Percentiles rank a stretch among this genome's conserved stretches.
Evolutionary conservation across 2,329 filamentous ascomycete genomes (phyloP).

Genomic region (Colletotrichum sp.): DNA sequence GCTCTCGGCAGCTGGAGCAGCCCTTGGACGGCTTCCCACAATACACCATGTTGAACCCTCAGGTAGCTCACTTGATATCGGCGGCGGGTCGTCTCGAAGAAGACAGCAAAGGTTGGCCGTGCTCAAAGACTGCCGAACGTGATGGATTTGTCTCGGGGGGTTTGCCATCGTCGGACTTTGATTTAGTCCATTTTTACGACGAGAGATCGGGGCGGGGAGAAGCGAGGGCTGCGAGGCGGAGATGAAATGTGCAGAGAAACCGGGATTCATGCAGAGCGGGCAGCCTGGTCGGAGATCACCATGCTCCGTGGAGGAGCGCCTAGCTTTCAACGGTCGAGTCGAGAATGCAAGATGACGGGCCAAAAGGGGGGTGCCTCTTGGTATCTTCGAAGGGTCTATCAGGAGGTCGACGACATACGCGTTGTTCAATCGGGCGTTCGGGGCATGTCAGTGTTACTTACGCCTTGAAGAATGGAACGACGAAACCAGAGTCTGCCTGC

Average conservation of each 20-base stretch:
- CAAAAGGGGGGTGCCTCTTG: background rate
- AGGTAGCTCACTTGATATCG: background rate
- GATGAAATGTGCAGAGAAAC: background rate
- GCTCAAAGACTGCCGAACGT: background rate
- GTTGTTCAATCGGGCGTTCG: background rate
- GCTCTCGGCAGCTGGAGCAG: constrained; percentile 58
- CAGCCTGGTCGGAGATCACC: background rate
- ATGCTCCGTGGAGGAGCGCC: background rate
- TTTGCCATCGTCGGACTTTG: background rate
- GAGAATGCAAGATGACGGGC: constrained; percentile 1
- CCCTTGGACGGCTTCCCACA: constrained; percentile 62
- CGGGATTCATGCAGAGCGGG: background rate
- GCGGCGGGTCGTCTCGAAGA: background rate
- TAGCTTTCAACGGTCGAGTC: background rate
- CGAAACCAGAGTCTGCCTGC: background rate
- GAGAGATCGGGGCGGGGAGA: background rate
- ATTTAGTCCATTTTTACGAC: background rate
- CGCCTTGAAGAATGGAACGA: background rate
- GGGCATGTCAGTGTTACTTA: background rate
- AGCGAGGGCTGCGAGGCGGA: background rate
- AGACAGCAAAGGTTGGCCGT: background rate
- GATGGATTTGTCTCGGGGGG: background rate
- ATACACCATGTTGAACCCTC: constrained; percentile 52
- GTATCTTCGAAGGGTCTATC: background rate
- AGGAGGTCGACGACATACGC: background rate